Evolutionary conservation across 2,329 filamentous ascomycete genomes (phyloP), one percentile per base, ranked within the genome.

Genomic region (Penicillium hordei): DNA sequence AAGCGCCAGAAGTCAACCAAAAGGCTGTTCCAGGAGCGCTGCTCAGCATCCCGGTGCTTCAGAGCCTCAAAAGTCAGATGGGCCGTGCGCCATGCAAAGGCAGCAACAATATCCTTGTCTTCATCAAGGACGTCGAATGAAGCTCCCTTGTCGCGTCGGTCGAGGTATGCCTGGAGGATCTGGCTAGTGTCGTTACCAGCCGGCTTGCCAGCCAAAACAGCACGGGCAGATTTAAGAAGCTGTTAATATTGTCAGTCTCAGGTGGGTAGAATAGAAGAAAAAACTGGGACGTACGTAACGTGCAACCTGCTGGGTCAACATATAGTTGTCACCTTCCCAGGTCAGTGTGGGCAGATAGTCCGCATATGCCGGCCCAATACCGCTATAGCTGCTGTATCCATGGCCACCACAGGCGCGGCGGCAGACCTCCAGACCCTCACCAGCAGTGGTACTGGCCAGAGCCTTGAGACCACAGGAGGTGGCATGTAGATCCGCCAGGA

Each of bases 291-390:
- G 73, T 75, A 83, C 78, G 68, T 91, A 91, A 57, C 88, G 83
- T 3, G 87, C 87, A 3, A 91, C 89, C 76, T 92, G 89, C 73
- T 92, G 89, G 10, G 88, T 90, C 58, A 92, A 79, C 89, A 92
- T 91, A 78, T 89, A 91, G 79, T 90, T 91, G 77, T 91, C 89
- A 44, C 89, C 89, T 71, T 91, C 89, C 86, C 87, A 90, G 10
- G 88, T 90, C 15, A 80, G 74, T 0, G 84, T 89, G 17, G 89
- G 88, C 1, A 91, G 80, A 70, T 91, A 91, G 72, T 92, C 89
- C 29, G 88, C 82, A 67, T 91, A 92, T 82, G 85, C 89, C 19
- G 83, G 77, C 1, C 88, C 89, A 64, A 93, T 90, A n/a, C 89
- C 89, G 54, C 85, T 86, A 77, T 91, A 90, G 67, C 82, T 85